A percentile compares a stretch with the other conserved stretches of the same genome.
These are phyloP conservation scores for Striga asiatica DNA, from an alignment of 257 asterid species.

Conservation along the genomic window DNA sequence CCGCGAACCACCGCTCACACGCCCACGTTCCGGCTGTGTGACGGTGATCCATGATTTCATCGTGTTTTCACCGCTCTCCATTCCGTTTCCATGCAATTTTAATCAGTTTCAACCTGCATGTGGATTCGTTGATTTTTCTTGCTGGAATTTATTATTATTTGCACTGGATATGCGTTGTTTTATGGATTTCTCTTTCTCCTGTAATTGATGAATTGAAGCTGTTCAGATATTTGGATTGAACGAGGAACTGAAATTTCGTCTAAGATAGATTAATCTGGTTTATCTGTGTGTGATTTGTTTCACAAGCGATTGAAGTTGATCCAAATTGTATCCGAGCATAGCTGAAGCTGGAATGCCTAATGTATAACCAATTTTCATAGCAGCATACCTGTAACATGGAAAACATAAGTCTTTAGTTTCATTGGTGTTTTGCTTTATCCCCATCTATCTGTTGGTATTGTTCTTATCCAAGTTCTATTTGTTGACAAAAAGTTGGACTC, in stretches of 20 bases:
- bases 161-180: neutral
- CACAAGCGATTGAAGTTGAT: neutral
- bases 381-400: too few relatives aligned
- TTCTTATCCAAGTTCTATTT: too few relatives aligned
- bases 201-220: neutral
- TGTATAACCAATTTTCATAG: too few relatives aligned
- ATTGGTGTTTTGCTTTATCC: too few relatives aligned
- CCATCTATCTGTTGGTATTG: too few relatives aligned
- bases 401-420: too few relatives aligned
- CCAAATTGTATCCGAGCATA: neutral
- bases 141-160: neutral
- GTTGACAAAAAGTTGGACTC: too few relatives aligned
- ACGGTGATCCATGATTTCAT: neutral
- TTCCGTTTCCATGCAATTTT: conserved; percentile 4
- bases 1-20: neutral
- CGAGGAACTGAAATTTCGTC: neutral
- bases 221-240: neutral
- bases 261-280: neutral
- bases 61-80: neutral
- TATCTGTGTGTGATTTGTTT: neutral
- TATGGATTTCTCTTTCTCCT: neutral
- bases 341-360: neutral
- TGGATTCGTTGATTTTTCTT: neutral
- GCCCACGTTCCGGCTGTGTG: neutral
- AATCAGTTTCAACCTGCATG: neutral